Evolutionary conservation across 139 green algal genomes (phyloP), one percentile per base, ranked within the genome.

Genomic region (Ostreobium quekettii): DNA sequence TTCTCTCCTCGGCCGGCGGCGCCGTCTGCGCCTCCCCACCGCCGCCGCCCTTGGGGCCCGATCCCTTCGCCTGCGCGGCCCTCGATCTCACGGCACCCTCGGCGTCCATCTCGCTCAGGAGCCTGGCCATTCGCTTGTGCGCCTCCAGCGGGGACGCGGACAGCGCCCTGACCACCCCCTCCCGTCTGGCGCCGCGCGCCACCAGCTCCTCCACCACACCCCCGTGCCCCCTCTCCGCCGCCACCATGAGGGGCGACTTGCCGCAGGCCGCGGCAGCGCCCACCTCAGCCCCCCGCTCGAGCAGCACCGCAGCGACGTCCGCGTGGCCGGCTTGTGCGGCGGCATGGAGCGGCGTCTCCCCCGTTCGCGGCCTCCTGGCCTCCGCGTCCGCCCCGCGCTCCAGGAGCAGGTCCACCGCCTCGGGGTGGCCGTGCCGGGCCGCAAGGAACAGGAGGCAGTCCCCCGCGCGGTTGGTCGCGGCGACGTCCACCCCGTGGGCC

Each of bases 291-390:
- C 67, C 67, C 35, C 46, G 57, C 0, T 30, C 67, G 6, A 74
- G 67, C 1, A 74, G 58, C 32, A 74, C 58, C 1, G 0, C 8
- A 0, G 58, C 67, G 6, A 74, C 67, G 58, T 74, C 67, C 4
- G 67, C 57, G 30, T 74, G 67, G 1, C 67, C 67, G 39, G 31
- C 57, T 33, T 42, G 29, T 19, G 57, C 57, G 22, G 67, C 67
- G 37, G 60, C 60, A 35, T 69, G 58, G 35, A 74, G 58, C n/a
- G 28, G 58, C 60, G 56, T 8, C 26, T 24, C 4, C 8, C 1
- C 5, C 15, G 31, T 32, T 22, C 19, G 37, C 22, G 36, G 15
- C 4, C 38, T 46, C 11, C 33, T 69, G 62, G 48, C 32, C 24
- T 33, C 28, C 31, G 36, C 7, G 8, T 66, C 11, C n/a, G 48